phyloP scores from a whole-genome alignment of 78 protist species.

The Dictyostelium intermedium region DNA sequence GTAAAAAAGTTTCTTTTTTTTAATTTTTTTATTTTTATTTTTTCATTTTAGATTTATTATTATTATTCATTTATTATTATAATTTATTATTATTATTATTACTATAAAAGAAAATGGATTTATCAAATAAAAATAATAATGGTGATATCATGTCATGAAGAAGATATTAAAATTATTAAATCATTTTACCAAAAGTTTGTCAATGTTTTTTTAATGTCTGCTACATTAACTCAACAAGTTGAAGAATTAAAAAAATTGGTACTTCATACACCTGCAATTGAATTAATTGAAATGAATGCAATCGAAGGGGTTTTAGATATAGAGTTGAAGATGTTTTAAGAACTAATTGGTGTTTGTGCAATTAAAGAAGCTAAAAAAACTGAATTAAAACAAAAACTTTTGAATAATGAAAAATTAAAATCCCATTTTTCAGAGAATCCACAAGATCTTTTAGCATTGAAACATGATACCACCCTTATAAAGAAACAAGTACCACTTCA shows the following conservation, averaged over 20 bases:
- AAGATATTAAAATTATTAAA: conserved; percentile 69
- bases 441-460: conserved; percentile 60
- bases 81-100: too few species aligned
- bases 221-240: conserved; percentile 88
- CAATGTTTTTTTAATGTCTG: conserved; percentile 93
- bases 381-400: conserved; percentile 83
- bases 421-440: conserved; percentile 58
- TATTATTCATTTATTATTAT: too few species aligned
- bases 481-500: conserved; percentile 4
- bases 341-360: conserved; percentile 16
- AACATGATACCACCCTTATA: conserved; percentile 38
- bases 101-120: too few species aligned
- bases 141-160: too few species aligned
- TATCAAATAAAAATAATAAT: too few species aligned
- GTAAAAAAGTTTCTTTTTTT: too few species aligned
- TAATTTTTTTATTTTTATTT: too few species aligned
- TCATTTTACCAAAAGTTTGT: conserved; percentile 49
- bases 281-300: conserved; percentile 48
- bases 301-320: conserved; percentile 84
- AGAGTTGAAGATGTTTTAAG: conserved; percentile 82
- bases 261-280: conserved; percentile 82
- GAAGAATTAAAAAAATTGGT: conserved; percentile 76
- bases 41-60: too few species aligned
- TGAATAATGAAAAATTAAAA: conserved; percentile 76
- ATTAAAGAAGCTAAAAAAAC: conserved; percentile 76